Evolutionary conservation across 768 basidiomycete species (phyloP).

Genomic region (Thelephora aurantiotincta): DNA sequence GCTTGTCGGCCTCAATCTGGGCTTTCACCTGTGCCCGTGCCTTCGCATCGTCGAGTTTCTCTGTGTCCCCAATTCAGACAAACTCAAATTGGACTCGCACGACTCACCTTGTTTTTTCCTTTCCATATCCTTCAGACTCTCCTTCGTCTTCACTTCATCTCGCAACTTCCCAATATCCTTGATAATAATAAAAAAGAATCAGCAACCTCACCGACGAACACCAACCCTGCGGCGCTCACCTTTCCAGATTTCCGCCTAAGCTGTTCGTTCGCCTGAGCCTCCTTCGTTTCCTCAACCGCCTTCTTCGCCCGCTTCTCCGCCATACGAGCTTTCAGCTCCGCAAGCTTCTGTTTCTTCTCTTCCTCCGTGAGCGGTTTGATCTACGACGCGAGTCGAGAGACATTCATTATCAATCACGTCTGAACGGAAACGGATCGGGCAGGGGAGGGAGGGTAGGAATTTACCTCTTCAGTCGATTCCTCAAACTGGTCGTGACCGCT

Average conservation of each 20-base stretch:
- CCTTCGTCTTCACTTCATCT: constrained; percentile 67
- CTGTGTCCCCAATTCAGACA: constrained; percentile 25
- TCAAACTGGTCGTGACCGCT: constrained; percentile 94
- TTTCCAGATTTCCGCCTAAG: constrained; percentile 80
- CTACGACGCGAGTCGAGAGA: constrained; percentile 20
- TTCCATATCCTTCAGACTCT: constrained; percentile 73
- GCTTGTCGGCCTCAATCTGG: constrained; percentile 92
- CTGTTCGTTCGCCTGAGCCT: constrained; percentile 58
- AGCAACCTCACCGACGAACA: not conserved
- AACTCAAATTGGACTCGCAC: not conserved
- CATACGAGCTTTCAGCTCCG: constrained; percentile 69
- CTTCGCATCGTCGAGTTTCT: constrained; percentile 80
- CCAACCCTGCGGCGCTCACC: constrained; percentile 23
- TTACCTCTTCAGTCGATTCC: constrained; percentile 86
- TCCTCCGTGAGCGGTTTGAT: constrained; percentile 93
- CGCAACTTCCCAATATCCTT: constrained; percentile 61
- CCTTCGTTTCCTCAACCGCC: constrained; percentile 58
- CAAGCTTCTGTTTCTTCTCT: constrained; percentile 73
- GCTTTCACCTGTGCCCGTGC: constrained; percentile 81
- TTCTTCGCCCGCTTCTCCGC: constrained; percentile 64
- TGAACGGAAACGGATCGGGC: not conserved
- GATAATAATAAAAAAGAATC: not conserved
- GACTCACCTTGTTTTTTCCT: constrained; percentile 59
- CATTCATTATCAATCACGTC: too few species aligned
- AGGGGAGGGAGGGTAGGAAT: not conserved